Evolutionary conservation across 2,329 filamentous ascomycete genomes (phyloP), one percentile per base, ranked within the genome.

Genomic region (Colletotrichum sp.): DNA sequence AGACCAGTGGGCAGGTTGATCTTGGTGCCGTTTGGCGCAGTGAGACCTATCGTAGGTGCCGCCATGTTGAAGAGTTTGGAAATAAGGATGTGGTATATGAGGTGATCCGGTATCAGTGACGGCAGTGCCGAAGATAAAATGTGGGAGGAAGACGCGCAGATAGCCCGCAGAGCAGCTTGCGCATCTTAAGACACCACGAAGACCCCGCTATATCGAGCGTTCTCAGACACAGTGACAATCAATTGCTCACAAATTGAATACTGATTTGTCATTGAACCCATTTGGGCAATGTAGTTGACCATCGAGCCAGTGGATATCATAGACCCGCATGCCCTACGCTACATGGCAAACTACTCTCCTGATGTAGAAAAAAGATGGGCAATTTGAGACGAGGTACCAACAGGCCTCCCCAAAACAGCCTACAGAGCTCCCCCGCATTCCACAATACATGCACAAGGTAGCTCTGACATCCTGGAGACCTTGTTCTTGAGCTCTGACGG

Each of bases 1-100:
- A 95, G 88, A 15, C 94, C 94, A 13, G 90, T 91, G 12, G 93
- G 92, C 82, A 94, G 92, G 34, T 85, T 87, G 79, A 94, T 94
- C 79, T 91, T 92, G 80, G 87, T 89, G 80, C 93, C 93, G 84
- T 95, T 95, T 13, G 93, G 93, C 76, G 93, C 92, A 12, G 90
- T 93, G 71, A 95, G 88, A 80, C 93, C 89, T 76, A 90, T 83
- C 7, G 68, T 62, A n/a, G 71, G 68, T 10, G 69, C 60, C 8
- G 78, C 71, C 76, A 77, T 77, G 2, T 57, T 69, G 30, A 10
- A n/a, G 12, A 26, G 3, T 16, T 26, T 16, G 21, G n/a, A 15
- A 15, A 28, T n/a, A 16, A 15, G n/a, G 16, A 59, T 21, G 6
- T 59, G 15, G 32, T 10, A 16, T 4, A 62, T 7, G 10, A 34